These are phyloP conservation scores for Raffaelea arxii DNA, from an alignment of 2,329 filamentous ascomycete species.

Conservation along the genomic window DNA sequence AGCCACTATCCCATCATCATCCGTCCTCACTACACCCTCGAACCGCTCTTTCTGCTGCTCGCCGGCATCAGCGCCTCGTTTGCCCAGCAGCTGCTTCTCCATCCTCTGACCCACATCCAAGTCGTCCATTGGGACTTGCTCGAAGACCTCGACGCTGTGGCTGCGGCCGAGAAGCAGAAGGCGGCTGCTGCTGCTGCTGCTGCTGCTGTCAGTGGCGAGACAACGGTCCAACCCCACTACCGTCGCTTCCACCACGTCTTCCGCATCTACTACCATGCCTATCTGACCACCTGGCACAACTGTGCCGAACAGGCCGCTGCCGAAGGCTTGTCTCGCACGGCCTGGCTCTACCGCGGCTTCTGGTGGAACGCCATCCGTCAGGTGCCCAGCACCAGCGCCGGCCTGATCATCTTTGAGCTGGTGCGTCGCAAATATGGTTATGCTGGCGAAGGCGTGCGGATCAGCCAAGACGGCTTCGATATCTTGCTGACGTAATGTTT, in stretches of 20 bases:
- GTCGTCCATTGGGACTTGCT: constrained; percentile 64
- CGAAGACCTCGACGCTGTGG: constrained; percentile 54
- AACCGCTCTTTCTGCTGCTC: constrained; percentile 60
- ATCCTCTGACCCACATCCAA: constrained; percentile 62
- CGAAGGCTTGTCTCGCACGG: constrained; percentile 45
- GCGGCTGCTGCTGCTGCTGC: neutral
- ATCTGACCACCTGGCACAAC: constrained; percentile 55
- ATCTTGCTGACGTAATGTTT: constrained; percentile 44
- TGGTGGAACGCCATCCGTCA: constrained; percentile 63
- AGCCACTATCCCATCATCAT: constrained; percentile 34
- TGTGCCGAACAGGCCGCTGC: constrained; percentile 46
- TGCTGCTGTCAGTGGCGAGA: neutral
- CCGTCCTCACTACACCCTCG: constrained; percentile 64
- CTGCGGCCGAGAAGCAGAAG: constrained; percentile 5
- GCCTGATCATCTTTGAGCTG: constrained; percentile 69
- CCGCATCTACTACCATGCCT: constrained; percentile 59
- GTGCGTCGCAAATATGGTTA: constrained; percentile 63
- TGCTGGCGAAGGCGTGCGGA: constrained; percentile 51
- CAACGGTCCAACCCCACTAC: constrained; percentile 12
- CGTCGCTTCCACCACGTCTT: constrained; percentile 33
- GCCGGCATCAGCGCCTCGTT: constrained; percentile 62
- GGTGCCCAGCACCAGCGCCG: constrained; percentile 67
- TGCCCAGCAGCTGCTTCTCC: constrained; percentile 58
- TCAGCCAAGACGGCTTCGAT: constrained; percentile 60
- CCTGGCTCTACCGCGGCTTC: constrained; percentile 63